Base-by-base conservation (phyloP, 352 stramenopile genomes). In the Phytophthora vignae region DNA sequence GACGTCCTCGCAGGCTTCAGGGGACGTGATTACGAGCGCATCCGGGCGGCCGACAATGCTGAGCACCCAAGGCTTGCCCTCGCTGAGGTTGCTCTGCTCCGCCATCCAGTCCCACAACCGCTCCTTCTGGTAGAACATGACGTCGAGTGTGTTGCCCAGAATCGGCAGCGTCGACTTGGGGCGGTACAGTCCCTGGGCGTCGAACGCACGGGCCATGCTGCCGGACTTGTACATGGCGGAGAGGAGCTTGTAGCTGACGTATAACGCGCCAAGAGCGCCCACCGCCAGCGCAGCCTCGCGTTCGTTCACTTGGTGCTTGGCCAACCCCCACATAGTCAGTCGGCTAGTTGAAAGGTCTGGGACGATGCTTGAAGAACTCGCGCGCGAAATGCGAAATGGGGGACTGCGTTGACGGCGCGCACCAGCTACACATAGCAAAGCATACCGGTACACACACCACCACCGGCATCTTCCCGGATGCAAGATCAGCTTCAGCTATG, bases 81-180 rank as follows among this genome's bases (percentile, higher is more conserved):
- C 60, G 19, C 54, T 71, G 1, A 75, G 57, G 4, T 78, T 52
- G 44, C 68, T 82, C 53, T 92, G 72, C 27, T 92, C 81, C 1
- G 76, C 49, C 31, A 92, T 74, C 84, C 82, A 90, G 60, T 90
- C 84, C 58, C 85, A 77, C 5, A 91, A 46, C 1, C 84, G 78
- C 14, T 78, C 52, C 46, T 64, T 79, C 31, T 79, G 77, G 63
- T 64, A 74, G 15, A 82, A 65, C 71, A 81, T 73, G 1, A 84
- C 63, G 46, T 79, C 74, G 1, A 84, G 56, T 12, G 71, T 77
- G 48, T 81, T 84, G 19, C 77, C 77, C 2, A 84, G 55, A 49
- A 83, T 49, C 1, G 73, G 76, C 19, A 83, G 42, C n/a, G 76
- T 82, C 17, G 71, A 79, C 42, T 55, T 62, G 21, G 73, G 73